Base-by-base conservation (phyloP, 176 grass and related monocot genomes). In the Eleusine indica region DNA sequence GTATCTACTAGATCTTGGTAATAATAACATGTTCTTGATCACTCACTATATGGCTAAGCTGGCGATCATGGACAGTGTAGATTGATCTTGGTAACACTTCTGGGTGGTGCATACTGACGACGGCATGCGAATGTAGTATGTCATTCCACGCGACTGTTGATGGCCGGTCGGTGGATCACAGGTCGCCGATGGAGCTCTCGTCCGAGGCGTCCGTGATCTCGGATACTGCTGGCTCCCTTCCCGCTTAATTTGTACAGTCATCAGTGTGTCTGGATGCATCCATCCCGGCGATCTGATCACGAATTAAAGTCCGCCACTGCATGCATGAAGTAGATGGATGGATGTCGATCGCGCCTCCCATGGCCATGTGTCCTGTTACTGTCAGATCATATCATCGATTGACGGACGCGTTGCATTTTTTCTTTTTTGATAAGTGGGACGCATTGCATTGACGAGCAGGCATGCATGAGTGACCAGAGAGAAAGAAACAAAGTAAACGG, bases 181-280 rank as follows among this genome's bases (percentile, higher is more conserved):
- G 22, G 69, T 46, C 14, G 46, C 14, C 15, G 48, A 6, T 5
- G 13, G 29, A 0, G 32, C 19, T 11, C 2, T 65, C 66, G 15
- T 39, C 52, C 54, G n/a, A 57, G 9, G 5, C 75, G 75, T 63
- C 76, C 76, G 76, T 78, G 76, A 78, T 29, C 76, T 22, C 30
- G 3, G 74, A 32, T 53, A 48, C 48, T 57, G 16, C 17, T 57
- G 48, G 48, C 12, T 48, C 46, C 46, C 46, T 12, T 48, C 46
- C 46, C 9, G 6, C 41, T 54, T 35, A 35, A 35, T 35, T 35
- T 35, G 32, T 35, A 35, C 32, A 35, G 32, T 2, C n/a, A 25
- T 63, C 60, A 13, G 25, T 30, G 61, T 21, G 7, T 10, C 8
- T 10, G 51, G 3, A 13, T 40, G 35, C 52, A 21, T 63, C 3